Base-by-base conservation (phyloP, 2,329 filamentous ascomycete species). In the Graphium sp. region DNA sequence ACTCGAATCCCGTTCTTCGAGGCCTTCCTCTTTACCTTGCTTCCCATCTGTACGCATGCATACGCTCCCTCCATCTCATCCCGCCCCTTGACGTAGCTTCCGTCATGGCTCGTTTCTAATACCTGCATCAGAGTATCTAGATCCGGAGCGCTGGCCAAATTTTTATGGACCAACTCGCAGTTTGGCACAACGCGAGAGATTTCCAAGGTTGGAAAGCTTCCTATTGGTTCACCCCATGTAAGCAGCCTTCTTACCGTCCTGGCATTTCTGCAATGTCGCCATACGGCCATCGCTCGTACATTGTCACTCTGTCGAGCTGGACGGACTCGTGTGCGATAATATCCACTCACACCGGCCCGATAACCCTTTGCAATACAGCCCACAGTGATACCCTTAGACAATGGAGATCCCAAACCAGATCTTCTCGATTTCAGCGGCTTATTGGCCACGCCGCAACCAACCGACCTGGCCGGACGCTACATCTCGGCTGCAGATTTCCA, bases 401-500 rank as follows among this genome's bases (percentile, higher is more conserved):
- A 53, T 12, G 46, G 49, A 16, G 43, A 37, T 35, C 42, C 29
- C 14, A 12, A 30, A 11, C 19, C 39, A 4, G 35, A 39, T 17
- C 43, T 58, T 39, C 46, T 60, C 4, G 46, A 52, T 4, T 48
- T 65, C 20, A 55, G 52, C 4, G 38, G 52, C 1, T 50, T 57
- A 20, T 50, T 64, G 4, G 46, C 50, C 26, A 44, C 47, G 25
- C 49, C 49, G 8, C 52, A 55, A 27, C 51, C 62, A 6, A 43
- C 49, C 11, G 45, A 53, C 24, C 43, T 56, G 9, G 39, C 48
- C 5, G 58, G 55, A 11, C 62, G 66, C 24, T 82, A 79, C 52
- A 69, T 74, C 46, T 78, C 78, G 4, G 66, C 73, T 15, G 62
- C 66, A 9, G 82, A 93, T 52, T 93, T 84, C 46, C 74, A 83